A percentile compares a stretch with the other conserved stretches of the same genome.
These are phyloP conservation scores for Solanum boliviense DNA, from an alignment of 257 asterid species.

Conservation along the genomic window DNA sequence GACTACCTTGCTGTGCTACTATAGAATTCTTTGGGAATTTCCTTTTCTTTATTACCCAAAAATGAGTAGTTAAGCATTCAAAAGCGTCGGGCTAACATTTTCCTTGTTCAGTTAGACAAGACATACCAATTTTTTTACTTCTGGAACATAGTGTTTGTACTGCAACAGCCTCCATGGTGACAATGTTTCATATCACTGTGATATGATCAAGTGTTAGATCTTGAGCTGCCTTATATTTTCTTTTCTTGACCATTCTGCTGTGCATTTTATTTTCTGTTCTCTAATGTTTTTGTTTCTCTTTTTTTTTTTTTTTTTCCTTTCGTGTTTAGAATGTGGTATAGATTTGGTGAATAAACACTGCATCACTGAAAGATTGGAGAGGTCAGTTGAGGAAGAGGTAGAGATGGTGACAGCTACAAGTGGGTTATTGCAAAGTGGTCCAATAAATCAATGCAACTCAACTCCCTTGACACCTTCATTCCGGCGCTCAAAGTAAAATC, in stretches of 20 bases:
- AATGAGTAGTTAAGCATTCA: not conserved
- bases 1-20: not conserved
- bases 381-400: slow-evolving; percentile 14
- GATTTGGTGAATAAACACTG: slow-evolving; percentile 24
- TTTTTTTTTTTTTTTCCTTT: not conserved
- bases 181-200: not conserved
- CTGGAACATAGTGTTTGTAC: not conserved
- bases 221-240: not conserved
- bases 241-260: not conserved
- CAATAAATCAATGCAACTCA: slow-evolving; percentile 24
- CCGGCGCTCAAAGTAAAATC: slow-evolving; percentile 39
- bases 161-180: not conserved
- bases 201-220: not conserved
- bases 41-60: not conserved
- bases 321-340: slow-evolving; percentile 27
- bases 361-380: slow-evolving; percentile 16
- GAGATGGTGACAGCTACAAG: slow-evolving; percentile 14
- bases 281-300: not conserved
- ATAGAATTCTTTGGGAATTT: not conserved
- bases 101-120: not conserved
- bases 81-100: not conserved
- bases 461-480: slow-evolving; percentile 59
- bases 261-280: not conserved
- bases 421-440: slow-evolving; percentile 18
- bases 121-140: not conserved